These are phyloP conservation scores for Fusarium sp. DNA, from an alignment of 2,329 filamentous ascomycete species.

Conservation along the genomic window DNA sequence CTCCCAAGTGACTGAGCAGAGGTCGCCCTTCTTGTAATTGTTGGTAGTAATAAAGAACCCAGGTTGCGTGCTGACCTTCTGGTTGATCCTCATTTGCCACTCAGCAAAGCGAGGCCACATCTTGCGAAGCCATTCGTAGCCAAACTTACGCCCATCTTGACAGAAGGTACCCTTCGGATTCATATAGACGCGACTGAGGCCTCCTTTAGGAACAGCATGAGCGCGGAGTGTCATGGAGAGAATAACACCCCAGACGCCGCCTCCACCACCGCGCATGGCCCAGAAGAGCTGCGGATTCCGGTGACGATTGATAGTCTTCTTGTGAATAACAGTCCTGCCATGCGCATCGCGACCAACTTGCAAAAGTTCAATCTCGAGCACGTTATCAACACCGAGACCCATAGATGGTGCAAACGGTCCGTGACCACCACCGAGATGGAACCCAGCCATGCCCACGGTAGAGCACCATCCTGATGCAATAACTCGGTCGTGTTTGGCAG, in stretches of 20 bases:
- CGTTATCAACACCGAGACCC: slow-evolving; percentile 2
- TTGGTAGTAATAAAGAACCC: neutral
- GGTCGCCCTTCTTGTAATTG: neutral
- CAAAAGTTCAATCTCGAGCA: slow-evolving; percentile 2
- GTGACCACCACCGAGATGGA: slow-evolving; percentile 7
- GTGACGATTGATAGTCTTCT: neutral
- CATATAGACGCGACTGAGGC: neutral
- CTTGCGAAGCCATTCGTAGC: neutral
- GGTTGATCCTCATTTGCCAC: slow-evolving; percentile 4
- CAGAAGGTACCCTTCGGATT: neutral
- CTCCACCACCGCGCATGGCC: neutral
- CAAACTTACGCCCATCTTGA: neutral
- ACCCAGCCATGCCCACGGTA: slow-evolving; percentile 1
- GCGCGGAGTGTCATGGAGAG: slow-evolving; percentile 6
- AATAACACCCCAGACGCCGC: slow-evolving; percentile 3
- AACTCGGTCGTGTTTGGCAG: neutral
- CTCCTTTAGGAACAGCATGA: neutral
- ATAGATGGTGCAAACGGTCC: slow-evolving; percentile 7
- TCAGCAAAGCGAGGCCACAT: slow-evolving; percentile 4
- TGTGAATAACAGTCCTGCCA: neutral
- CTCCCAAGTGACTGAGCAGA: neutral
- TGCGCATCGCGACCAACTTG: neutral
- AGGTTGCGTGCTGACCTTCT: slow-evolving; percentile 10
- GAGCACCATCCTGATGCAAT: slow-evolving; percentile 7
- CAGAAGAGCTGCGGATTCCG: slow-evolving; percentile 5